Base-by-base conservation (phyloP, 345 rosid species). In the Lepidium aucheri region DNA sequence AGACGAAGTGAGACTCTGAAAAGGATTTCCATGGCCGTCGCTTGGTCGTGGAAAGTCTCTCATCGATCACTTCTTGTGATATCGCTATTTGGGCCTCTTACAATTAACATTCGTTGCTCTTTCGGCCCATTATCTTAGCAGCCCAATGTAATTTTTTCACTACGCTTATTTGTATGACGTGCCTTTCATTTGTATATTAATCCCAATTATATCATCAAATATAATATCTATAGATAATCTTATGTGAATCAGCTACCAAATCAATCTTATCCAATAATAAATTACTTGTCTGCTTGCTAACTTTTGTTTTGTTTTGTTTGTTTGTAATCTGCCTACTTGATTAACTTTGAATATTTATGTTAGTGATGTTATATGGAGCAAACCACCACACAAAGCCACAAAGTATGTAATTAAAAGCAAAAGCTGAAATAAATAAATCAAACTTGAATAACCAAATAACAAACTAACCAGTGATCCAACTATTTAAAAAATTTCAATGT, bases 1-100 rank as follows among this genome's bases (percentile, higher is more conserved):
- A 79, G 88, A 63, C 89, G 83, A 68, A 81, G 73, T 0, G 91
- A 69, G 73, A 82, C 57, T 72, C 78, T 75, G 76, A 74, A 78
- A 40, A 86, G 78, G 9, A 82, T 54, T 44, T 78, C 91, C 95
- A 85, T 85, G 30, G 73, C 60, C 54, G 56, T 43, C 34, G 74
- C 15, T 57, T 50, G 16, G 41, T 72, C 61, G 2, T 54, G 2
- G 51, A 18, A 3, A 24, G 39, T 20, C 38, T 11, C 11, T 1
- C 39, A n/a, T 71, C 46, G 65, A 59, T 22, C 45, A 56, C 32
- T 33, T 56, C 65, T 41, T 64, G 28, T 46, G 11, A 44, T 49
- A 56, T 47, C 10, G 7, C 30, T 72, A 14, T 49, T 30, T 64
- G 60, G 75, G 75, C 69, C 64, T 13, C 1, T 6, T 2, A 16